Base-by-base conservation (phyloP, 805 yeast genomes). In the Wickerhamomyces silvicola region DNA sequence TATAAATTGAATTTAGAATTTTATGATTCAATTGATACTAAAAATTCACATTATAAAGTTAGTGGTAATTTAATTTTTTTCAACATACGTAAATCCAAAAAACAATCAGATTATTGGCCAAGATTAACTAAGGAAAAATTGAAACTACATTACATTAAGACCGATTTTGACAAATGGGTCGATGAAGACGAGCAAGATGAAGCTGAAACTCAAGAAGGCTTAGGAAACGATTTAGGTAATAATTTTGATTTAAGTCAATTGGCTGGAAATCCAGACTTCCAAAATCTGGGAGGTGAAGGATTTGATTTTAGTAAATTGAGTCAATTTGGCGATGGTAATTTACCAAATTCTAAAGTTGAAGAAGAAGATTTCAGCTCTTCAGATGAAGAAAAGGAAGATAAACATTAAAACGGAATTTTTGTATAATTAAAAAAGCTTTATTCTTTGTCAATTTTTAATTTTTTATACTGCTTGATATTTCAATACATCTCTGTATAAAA, bases 81-180 rank as follows among this genome's bases (percentile, higher is more conserved):
- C 39, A 69, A 78, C 32, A 56, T 88, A 43, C 70, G 81, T 63
- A 85, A 92, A 73, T 72, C 73, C 54, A 75, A 72, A 35, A 56
- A 69, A 15, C 67, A 73, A 45, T 75, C 65, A 37, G 97, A 87
- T 54, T 90, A 61, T 69, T 90, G 98, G 98, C 97, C 98, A 47
- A 76, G 97, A 54, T 71, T 90, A 56, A 81, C 88, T 35, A 88
- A 87, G 62, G 88, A 82, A 50, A 85, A 87, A 66, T 68, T 72
- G 52, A 86, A 79, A 56, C 73, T 70, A 40, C 85, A 78, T 43
- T 84, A 73, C 60, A 74, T 90, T 56, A 83, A 84, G 68, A 90
- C 98, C 10, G 97, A 90, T 55, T 90, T 90, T 54, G 95, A 88
- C 65, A 84, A 80, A 60, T 90, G 98, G 98, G 95, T 84, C 24